phyloP scores from a whole-genome alignment of 306 rosid species.

The Trifolium subterraneum region DNA sequence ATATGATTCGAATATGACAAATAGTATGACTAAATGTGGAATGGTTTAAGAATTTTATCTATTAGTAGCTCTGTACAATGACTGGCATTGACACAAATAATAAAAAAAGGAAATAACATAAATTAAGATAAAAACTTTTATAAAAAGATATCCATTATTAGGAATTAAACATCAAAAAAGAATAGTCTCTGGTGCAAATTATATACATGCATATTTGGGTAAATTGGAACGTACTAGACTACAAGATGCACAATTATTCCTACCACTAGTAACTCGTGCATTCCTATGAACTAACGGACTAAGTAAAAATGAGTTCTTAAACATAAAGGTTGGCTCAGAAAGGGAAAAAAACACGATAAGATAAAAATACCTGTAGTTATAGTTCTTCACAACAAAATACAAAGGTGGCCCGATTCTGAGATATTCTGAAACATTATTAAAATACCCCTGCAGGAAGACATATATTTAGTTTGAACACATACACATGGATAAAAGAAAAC shows the following conservation, averaged over 20 bases:
- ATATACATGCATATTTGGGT: conserved; percentile 4
- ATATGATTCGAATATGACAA: conserved; percentile 15
- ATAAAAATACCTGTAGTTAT: conserved; percentile 78
- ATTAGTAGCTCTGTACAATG: not conserved
- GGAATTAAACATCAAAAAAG: conserved; percentile 12
- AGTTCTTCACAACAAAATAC: conserved; percentile 94
- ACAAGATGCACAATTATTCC: conserved; percentile 34
- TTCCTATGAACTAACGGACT: conserved; percentile 16
- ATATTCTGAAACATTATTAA: conserved; percentile 79
- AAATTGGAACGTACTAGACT: not conserved
- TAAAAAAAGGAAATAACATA: not conserved
- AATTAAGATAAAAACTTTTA: not conserved
- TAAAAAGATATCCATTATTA: conserved; percentile 11
- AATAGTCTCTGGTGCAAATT: conserved; percentile 2
- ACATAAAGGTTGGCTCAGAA: conserved; percentile 19
- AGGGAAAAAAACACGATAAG: not conserved
- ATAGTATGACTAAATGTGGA: conserved; percentile 16
- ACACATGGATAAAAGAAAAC: conserved; percentile 29
- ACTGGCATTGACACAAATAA: not conserved
- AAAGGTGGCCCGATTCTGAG: conserved; percentile 97
- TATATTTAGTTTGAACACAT: conserved; percentile 37
- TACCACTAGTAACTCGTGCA: conserved; percentile 26
- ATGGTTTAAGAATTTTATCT: not conserved
- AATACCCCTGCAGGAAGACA: conserved; percentile 82
- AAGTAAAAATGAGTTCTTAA: conserved; percentile 3